A percentile compares a stretch with the other conserved stretches of the same genome.
phyloP scores from a whole-genome alignment of 2,329 filamentous ascomycete species.

The Arachnopeziza araneosa region DNA sequence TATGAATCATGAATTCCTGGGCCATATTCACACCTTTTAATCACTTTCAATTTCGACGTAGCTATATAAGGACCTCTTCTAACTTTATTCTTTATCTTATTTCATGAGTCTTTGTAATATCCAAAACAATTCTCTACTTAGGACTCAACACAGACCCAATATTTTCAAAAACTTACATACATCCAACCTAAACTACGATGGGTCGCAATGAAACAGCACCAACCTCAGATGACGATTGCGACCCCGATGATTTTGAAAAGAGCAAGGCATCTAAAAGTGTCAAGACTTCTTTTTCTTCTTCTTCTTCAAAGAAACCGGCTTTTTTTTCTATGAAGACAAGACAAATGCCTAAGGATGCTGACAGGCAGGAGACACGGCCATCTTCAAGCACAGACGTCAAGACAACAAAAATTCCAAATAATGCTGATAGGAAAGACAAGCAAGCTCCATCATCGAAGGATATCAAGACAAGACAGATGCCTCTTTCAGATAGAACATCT shows the following conservation, averaged over 20 bases:
- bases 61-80: too few species aligned
- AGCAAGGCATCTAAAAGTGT: neutral
- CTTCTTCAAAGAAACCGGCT: neutral
- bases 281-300: neutral
- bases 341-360: neutral
- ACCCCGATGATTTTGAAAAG: neutral
- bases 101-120: too few species aligned
- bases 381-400: neutral
- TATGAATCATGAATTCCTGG: too few species aligned
- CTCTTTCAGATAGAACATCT: neutral
- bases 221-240: neutral
- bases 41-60: too few species aligned
- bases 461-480: neutral
- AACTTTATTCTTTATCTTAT: too few species aligned
- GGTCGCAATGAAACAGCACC: neutral
- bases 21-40: too few species aligned
- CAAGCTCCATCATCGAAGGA: neutral
- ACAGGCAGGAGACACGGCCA: neutral
- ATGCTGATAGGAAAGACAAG: neutral
- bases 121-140: too few species aligned
- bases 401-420: neutral
- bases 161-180: neutral
- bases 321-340: neutral
- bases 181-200: neutral
- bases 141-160: neutral